Evolutionary conservation across 2,329 filamentous ascomycete genomes (phyloP).

Genomic region (Pyricularia grisea): DNA sequence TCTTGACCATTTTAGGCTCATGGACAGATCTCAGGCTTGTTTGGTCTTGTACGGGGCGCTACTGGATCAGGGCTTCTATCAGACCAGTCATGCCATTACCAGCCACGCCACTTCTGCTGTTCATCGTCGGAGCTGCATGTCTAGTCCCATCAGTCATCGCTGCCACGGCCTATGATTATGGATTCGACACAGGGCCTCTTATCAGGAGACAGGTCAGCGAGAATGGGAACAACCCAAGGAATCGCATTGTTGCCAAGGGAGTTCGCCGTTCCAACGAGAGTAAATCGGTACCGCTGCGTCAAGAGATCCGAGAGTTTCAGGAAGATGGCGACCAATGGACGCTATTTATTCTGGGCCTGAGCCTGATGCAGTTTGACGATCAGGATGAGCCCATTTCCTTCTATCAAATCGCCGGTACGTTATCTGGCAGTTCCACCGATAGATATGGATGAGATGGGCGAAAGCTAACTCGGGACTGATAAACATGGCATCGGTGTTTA

Average conservation of each 20-base stretch:
- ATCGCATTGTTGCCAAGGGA: conserved; percentile 31
- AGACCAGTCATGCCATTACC: background rate
- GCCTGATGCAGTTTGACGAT: conserved; percentile 58
- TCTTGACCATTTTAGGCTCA: background rate
- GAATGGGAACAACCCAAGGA: conserved; percentile 22
- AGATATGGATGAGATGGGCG: background rate
- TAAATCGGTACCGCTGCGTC: conserved; percentile 34
- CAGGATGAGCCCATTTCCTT: conserved; percentile 59
- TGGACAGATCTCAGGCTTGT: background rate
- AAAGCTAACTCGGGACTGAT: background rate
- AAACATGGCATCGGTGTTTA: conserved; percentile 18
- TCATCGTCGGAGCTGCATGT: background rate
- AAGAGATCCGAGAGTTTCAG: conserved; percentile 59
- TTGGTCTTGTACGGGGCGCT: background rate
- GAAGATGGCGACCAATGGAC: conserved; percentile 61
- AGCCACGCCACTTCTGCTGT: background rate
- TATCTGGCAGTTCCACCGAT: no score
- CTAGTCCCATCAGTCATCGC: background rate
- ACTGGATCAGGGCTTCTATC: background rate
- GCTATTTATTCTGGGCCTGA: conserved; percentile 66
- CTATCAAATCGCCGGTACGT: conserved; percentile 67
- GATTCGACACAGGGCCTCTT: conserved; percentile 26
- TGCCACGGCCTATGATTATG: conserved; percentile 37
- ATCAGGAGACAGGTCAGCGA: conserved; percentile 13
- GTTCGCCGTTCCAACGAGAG: conserved; percentile 23